A percentile compares a stretch with the other conserved stretches of the same genome.
phyloP scores from a whole-genome alignment of 2,329 filamentous ascomycete genomes.

The Exophiala dermatitidis region DNA sequence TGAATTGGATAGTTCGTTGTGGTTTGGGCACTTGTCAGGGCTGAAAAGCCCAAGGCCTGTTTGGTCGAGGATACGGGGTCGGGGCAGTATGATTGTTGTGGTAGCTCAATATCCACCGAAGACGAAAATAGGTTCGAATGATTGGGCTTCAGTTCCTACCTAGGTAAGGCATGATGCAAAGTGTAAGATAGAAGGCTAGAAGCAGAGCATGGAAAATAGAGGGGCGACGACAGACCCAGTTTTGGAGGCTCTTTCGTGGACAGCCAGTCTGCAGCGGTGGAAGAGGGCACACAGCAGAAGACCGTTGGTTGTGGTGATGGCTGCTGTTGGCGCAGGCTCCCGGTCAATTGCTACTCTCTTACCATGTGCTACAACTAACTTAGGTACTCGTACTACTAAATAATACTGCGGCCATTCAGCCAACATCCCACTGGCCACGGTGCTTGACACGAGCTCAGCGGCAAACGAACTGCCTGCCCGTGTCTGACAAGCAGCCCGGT shows the following conservation, averaged over 20 bases:
- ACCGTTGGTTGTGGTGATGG: no score
- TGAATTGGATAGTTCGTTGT: background rate
- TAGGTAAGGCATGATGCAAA: constrained; percentile 1
- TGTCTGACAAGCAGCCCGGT: background rate
- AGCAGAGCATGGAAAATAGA: background rate
- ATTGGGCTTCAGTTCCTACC: background rate
- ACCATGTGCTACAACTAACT: no score
- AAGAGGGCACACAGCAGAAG: background rate
- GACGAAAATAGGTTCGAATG: background rate
- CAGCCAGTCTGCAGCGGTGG: no score
- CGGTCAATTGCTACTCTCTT: no score
- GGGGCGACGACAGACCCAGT: no score
- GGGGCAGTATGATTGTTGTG: no score
- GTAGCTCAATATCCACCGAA: background rate
- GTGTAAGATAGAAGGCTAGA: background rate
- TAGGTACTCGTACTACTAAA: no score
- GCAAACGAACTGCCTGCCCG: background rate
- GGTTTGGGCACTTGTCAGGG: constrained; percentile 5
- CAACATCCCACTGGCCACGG: no score
- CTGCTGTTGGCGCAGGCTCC: background rate
- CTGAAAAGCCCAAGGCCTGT: constrained; percentile 6
- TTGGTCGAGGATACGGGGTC: background rate
- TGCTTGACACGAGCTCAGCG: no score
- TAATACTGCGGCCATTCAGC: no score
- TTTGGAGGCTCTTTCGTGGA: no score